Percentiles rank a stretch among this genome's conserved stretches.
Conservation (phyloP, 2,329 filamentous ascomycete species). For the Beauveria varroae region DNA sequence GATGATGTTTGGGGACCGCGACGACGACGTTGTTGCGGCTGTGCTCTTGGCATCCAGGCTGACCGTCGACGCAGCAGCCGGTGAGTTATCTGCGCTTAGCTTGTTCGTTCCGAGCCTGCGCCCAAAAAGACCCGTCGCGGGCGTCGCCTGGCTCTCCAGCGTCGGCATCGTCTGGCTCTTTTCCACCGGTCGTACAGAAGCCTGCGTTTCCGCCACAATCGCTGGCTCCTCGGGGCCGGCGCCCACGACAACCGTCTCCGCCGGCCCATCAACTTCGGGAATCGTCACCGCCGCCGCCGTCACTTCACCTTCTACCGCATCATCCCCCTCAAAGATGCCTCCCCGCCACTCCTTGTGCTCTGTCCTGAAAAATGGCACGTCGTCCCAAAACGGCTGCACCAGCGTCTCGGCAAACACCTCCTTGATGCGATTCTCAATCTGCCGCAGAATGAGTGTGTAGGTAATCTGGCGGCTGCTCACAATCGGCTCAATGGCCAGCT, state of each 20-base stretch:
- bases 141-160: conserved; percentile 28
- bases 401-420: conserved; percentile 89
- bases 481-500: conserved; percentile 90
- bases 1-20: conserved; percentile 27
- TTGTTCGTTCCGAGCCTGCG: conserved; percentile 37
- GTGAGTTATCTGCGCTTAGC: conserved; percentile 20
- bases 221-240: background rate
- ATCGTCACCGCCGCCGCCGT: background rate
- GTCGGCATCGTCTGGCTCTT: conserved; percentile 47
- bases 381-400: conserved; percentile 93
- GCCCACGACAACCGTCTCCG: background rate
- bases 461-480: conserved; percentile 94
- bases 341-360: conserved; percentile 71
- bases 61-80: conserved; percentile 37
- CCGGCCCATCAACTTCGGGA: background rate
- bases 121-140: conserved; percentile 39
- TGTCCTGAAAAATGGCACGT: conserved; percentile 83
- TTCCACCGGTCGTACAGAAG: conserved; percentile 40
- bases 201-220: conserved; percentile 22
- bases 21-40: conserved; percentile 25
- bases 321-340: conserved; percentile 65
- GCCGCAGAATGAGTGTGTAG: conserved; percentile 81
- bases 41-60: conserved; percentile 40
- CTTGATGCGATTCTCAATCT: conserved; percentile 91
- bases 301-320: conserved; percentile 28